Percentiles rank a stretch among this genome's conserved stretches.
phyloP scores from a whole-genome alignment of 768 basidiomycete genomes.

The Fomitopsis serialis region DNA sequence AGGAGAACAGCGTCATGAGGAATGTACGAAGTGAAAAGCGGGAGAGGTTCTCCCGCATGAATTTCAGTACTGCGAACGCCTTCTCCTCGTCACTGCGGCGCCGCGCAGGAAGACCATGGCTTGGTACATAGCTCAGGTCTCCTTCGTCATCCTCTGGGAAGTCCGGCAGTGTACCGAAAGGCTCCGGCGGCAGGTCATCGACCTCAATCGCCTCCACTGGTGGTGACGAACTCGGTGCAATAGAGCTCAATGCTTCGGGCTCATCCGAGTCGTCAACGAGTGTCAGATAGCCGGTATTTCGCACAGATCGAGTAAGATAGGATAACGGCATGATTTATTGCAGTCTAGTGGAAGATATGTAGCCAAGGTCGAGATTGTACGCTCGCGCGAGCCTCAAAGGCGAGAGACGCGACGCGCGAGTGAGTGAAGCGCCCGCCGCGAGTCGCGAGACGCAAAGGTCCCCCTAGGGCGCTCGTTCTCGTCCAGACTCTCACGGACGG shows the following conservation, averaged over 20 bases:
- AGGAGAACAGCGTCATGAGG: background rate
- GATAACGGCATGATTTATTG: too few species aligned
- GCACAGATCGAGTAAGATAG: background rate
- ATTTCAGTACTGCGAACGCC: background rate
- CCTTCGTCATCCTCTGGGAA: background rate
- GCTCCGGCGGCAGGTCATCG: background rate
- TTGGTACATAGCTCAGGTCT: background rate
- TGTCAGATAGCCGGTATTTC: conserved; percentile 11
- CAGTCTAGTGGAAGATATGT: too few species aligned
- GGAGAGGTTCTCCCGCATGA: background rate
- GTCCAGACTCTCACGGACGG: too few species aligned
- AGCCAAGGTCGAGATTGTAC: too few species aligned
- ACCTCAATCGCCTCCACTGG: background rate
- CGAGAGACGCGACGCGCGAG: too few species aligned
- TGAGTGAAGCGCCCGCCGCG: too few species aligned
- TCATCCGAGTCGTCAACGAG: conserved; percentile 4
- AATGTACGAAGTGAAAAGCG: too few species aligned
- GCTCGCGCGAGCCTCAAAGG: too few species aligned
- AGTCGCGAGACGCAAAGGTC: too few species aligned
- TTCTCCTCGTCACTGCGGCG: background rate
- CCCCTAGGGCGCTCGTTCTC: too few species aligned
- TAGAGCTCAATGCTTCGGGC: background rate
- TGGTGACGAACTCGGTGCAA: conserved; percentile 2
- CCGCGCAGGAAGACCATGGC: background rate
- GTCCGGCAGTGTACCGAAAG: background rate